A percentile compares a stretch with the other conserved stretches of the same genome.
Evolutionary conservation across 2,329 filamentous ascomycete genomes (phyloP).

Genomic region (Aspergillus sp.): DNA sequence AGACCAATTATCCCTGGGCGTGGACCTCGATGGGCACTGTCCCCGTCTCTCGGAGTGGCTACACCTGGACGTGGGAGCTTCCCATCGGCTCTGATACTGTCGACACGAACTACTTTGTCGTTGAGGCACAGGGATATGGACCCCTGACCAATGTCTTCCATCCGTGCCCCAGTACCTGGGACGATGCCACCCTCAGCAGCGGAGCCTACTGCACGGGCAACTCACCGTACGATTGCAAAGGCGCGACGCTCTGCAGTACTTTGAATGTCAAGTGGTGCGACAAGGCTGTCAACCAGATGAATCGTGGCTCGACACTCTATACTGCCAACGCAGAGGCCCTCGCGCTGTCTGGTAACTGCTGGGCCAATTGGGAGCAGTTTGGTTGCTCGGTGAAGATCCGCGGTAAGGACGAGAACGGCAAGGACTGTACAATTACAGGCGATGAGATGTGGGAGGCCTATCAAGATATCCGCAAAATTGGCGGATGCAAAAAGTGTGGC

Average conservation of each 20-base stretch:
- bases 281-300: constrained; percentile 15
- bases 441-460: constrained; percentile 19
- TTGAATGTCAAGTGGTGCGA: constrained; percentile 18
- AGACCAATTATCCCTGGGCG: background rate
- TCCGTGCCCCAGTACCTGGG: constrained; percentile 4
- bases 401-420: background rate
- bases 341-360: background rate
- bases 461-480: constrained; percentile 19
- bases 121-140: constrained; percentile 16
- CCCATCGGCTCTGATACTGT: constrained; percentile 2
- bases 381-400: constrained; percentile 1
- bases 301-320: background rate
- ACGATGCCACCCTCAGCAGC: no score
- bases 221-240: constrained; percentile 13
- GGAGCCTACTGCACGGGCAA: background rate
- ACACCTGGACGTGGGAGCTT: constrained; percentile 9
- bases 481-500: constrained; percentile 21
- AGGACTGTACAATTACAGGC: background rate
- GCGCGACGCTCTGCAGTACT: constrained; percentile 15
- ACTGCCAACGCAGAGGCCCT: background rate
- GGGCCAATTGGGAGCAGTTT: constrained; percentile 1
- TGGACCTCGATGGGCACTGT: background rate
- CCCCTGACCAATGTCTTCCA: constrained; percentile 13
- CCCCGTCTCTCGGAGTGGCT: background rate
- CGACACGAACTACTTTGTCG: constrained; percentile 17